phyloP scores from a whole-genome alignment of 2,329 filamentous ascomycete species.

The Fusarium subglutinans region DNA sequence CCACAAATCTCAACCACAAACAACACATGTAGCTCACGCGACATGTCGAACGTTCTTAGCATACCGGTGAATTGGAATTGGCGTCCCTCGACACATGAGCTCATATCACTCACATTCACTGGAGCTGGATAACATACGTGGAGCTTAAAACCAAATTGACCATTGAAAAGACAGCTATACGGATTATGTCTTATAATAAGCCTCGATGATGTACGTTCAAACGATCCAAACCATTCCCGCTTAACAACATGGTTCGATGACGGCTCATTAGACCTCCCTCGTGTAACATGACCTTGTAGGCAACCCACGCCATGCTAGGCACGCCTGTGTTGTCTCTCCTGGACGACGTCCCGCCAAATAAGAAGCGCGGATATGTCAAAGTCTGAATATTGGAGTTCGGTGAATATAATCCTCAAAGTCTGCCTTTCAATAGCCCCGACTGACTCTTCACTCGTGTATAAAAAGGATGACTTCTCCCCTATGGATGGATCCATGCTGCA shows the following conservation, averaged over 20 bases:
- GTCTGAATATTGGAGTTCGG: not conserved
- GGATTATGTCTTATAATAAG: not conserved
- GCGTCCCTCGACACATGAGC: not conserved
- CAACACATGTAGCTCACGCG: too few species aligned
- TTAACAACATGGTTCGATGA: too few species aligned
- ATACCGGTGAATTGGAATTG: not conserved
- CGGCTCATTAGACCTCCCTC: not conserved
- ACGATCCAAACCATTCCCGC: not conserved
- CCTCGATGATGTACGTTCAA: too few species aligned
- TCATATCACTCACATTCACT: not conserved
- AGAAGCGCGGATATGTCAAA: not conserved
- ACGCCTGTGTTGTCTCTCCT: fast-evolving
- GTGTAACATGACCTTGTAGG: not conserved
- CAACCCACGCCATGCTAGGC: not conserved
- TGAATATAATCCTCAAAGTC: not conserved
- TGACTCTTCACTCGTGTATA: not conserved
- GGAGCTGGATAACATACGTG: too few species aligned
- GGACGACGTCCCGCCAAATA: too few species aligned
- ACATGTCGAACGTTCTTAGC: too few species aligned
- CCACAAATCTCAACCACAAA: not conserved
- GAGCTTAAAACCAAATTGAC: not conserved
- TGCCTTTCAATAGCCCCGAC: not conserved
- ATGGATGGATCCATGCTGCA: not conserved
- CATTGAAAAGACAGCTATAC: not conserved
- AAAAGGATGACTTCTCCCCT: not conserved